These are phyloP conservation scores for Hermanozyma aechmeae DNA, from an alignment of 805 yeast genomes.

Conservation along the genomic window DNA sequence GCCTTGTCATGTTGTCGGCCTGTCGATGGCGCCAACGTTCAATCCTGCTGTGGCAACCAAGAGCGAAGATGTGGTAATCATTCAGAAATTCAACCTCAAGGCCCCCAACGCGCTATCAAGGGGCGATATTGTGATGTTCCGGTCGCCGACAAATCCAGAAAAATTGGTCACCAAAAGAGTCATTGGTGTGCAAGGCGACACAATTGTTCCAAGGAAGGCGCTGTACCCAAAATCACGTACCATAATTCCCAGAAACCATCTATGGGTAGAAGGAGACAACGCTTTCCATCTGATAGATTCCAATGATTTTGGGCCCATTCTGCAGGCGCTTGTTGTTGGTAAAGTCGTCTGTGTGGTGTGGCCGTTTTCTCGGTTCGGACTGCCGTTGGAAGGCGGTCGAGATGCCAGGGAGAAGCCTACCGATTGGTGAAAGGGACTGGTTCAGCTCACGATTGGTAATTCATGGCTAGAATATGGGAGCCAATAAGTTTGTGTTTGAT, in stretches of 20 bases:
- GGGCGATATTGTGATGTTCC: conserved; percentile 68
- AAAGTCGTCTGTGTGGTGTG: conserved; percentile 60
- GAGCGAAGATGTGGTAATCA: conserved; percentile 50
- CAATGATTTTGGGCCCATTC: conserved; percentile 81
- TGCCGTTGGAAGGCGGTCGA: conserved; percentile 11
- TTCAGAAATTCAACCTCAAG: conserved; percentile 56
- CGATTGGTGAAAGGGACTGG: no score
- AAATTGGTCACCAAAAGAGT: conserved; percentile 72
- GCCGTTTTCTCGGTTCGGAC: conserved; percentile 41
- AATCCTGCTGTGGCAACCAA: conserved; percentile 52
- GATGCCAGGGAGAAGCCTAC: conserved; percentile 2
- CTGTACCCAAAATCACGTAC: conserved; percentile 60
- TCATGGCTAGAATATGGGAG: no score
- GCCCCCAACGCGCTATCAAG: conserved; percentile 36
- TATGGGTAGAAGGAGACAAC: conserved; percentile 96
- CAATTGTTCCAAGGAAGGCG: conserved; percentile 43
- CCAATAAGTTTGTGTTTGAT: no score
- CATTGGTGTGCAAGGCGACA: conserved; percentile 67
- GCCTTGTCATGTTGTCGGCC: conserved; percentile 67
- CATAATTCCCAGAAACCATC: conserved; percentile 64
- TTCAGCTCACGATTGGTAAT: no score
- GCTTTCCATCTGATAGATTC: conserved; percentile 70
- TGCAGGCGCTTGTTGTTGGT: conserved; percentile 73
- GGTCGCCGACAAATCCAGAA: conserved; percentile 77
- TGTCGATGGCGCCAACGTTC: conserved; percentile 83